Percentiles rank a stretch among this genome's conserved stretches.
Evolutionary conservation across 2,329 filamentous ascomycete genomes (phyloP).

Genomic region (Pseudocercospora vitis): DNA sequence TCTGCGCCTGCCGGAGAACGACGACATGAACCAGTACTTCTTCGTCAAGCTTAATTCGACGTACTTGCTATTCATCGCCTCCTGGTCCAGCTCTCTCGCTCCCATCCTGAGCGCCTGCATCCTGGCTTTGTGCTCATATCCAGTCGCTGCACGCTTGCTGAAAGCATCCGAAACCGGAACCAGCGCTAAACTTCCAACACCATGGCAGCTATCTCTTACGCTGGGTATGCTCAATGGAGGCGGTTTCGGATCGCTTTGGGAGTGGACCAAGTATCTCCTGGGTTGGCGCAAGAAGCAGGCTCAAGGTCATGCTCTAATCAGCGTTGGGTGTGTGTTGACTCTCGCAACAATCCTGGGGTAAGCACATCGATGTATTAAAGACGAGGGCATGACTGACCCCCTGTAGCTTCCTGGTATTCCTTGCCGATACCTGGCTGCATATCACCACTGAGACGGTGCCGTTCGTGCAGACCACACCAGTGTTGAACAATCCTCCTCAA

Average conservation of each 20-base stretch:
- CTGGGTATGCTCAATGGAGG: conserved; percentile 1
- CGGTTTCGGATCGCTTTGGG: not conserved
- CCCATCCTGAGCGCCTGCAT: not conserved
- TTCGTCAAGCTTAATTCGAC: not conserved
- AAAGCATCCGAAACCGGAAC: not conserved
- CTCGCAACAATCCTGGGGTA: not conserved
- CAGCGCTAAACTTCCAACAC: not conserved
- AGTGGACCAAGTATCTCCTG: not conserved
- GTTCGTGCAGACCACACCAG: not conserved
- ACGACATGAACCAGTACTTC: not conserved
- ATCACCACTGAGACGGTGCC: not conserved
- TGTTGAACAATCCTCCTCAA: not conserved
- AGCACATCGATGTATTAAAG: not conserved
- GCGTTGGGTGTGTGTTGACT: not conserved
- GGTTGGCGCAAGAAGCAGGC: not conserved
- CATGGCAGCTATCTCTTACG: not conserved
- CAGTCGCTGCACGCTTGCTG: not conserved
- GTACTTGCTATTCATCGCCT: not conserved
- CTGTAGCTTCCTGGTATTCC: not conserved
- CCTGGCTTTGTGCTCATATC: not conserved
- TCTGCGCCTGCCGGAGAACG: not conserved
- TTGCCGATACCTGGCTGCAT: conserved; percentile 1
- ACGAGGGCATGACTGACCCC: not conserved
- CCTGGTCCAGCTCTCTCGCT: not conserved
- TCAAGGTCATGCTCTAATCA: not conserved